Percentiles rank a stretch among this genome's conserved stretches.
These are phyloP conservation scores for Lyophyllum semitale DNA, from an alignment of 768 basidiomycete species.

Conservation along the genomic window DNA sequence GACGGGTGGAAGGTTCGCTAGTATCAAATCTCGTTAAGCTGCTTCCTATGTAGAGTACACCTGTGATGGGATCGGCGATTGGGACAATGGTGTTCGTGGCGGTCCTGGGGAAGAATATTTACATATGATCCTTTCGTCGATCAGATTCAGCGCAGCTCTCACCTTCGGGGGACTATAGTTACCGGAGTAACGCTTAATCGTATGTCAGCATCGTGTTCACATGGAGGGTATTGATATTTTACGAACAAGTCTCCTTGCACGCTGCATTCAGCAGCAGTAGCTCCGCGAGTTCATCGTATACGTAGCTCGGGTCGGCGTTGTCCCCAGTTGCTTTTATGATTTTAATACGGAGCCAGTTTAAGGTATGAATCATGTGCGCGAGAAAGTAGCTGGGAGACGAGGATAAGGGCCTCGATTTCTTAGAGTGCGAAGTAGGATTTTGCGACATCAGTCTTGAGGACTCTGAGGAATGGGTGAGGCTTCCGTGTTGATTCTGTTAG, in stretches of 20 bases:
- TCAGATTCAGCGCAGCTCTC: too few species aligned
- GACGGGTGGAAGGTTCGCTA: conserved; percentile 23
- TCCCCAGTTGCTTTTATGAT: too few species aligned
- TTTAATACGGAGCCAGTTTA: too few species aligned
- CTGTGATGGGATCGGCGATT: conserved; percentile 29
- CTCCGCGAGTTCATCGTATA: conserved; percentile 21
- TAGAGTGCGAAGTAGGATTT: conserved; percentile 18
- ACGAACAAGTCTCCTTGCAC: conserved; percentile 22
- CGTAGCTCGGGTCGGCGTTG: conserved; percentile 15
- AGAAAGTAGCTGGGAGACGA: conserved; percentile 16
- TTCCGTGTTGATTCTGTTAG: conserved; percentile 22
- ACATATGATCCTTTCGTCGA: too few species aligned
- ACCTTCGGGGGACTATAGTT: too few species aligned
- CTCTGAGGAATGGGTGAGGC: conserved; percentile 1
- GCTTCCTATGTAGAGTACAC: conserved; percentile 28
- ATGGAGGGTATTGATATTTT: too few species aligned
- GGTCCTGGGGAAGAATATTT: too few species aligned
- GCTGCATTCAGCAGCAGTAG: conserved; percentile 25
- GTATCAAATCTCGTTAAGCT: too few species aligned
- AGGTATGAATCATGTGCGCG: too few species aligned
- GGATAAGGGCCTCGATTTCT: conserved; percentile 20
- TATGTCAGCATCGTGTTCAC: too few species aligned
- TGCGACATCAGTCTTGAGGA: background rate
- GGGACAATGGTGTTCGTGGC: conserved; percentile 28
- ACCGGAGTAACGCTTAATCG: too few species aligned